Evolutionary conservation across 345 rosid genomes (phyloP), one percentile per base, ranked within the genome.

Genomic region (Mercurialis annua): DNA sequence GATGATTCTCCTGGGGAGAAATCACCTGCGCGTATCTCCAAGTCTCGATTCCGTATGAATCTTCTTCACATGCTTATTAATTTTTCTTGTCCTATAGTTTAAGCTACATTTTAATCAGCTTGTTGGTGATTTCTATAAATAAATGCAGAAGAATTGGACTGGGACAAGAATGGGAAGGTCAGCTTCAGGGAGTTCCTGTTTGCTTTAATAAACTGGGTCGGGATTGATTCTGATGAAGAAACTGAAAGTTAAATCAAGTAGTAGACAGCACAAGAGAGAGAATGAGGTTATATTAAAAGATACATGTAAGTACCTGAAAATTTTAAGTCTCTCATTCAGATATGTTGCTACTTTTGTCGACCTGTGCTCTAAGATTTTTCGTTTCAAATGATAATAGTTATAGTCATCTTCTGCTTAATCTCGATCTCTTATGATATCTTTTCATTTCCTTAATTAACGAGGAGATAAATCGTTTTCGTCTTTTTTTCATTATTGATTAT

Each of bases 131-230:
- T 76, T 51, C 64, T 36, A 12, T 57, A 29, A 70, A 31, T 30
- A 50, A 55, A 74, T 84, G 86, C 90, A 90, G 98, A 82, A 65
- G 97, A 92, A 87, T 84, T 92, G 91, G 95, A 92, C 72, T 88
- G 92, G 91, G 84, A 88, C 74, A 83, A 79, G 70, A 86, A 83
- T 72, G 94, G 96, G 67, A 86, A 75, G 46, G 92, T 87, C 58
- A 85, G 86, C 68, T 88, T 90, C 81, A 81, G 96, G 58, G 90
- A 92, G 71, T 86, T 92, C 79, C 77, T 92, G 56, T 92, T 85
- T 75, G 86, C 92, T 66, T 81, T 88, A 38, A 69, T 88, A 67
- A 61, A 87, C 68, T 86, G 95, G 97, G 91, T 86, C 24, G 92
- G 89, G 43, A 79, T 90, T 67, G 90, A 89, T 70, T 56, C 62